Percentiles rank a stretch among this genome's conserved stretches.
These are phyloP conservation scores for Psophocarpus tetragonolobus DNA, from an alignment of 306 rosid genomes.

Conservation along the genomic window DNA sequence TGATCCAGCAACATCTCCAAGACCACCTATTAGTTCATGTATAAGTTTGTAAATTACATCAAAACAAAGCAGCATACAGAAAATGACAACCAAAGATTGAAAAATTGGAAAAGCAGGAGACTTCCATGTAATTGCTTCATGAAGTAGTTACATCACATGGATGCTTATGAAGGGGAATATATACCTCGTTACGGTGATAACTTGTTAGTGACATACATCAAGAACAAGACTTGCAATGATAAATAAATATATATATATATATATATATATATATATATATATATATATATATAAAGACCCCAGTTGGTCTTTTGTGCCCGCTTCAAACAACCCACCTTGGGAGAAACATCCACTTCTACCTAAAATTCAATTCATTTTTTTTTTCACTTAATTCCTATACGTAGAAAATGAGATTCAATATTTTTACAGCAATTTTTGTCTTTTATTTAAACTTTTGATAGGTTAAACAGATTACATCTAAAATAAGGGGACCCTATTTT, in stretches of 20 bases:
- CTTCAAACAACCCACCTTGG: too few relatives aligned
- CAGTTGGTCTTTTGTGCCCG: too few relatives aligned
- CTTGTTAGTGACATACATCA: neutral
- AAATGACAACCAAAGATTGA: slow-evolving; percentile 4
- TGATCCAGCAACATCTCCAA: slow-evolving; percentile 97
- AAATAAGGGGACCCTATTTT: neutral
- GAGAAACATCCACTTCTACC: too few relatives aligned
- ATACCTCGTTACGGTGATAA: neutral
- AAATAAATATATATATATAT: too few relatives aligned
- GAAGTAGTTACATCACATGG: slow-evolving; percentile 13
- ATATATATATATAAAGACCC: too few relatives aligned
- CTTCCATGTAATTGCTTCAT: neutral
- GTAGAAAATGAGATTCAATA: too few relatives aligned
- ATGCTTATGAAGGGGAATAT: neutral
- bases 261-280: too few relatives aligned
- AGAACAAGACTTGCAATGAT: slow-evolving; percentile 12
- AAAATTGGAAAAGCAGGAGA: neutral
- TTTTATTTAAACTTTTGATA: neutral
- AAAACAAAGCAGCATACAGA: slow-evolving; percentile 6
- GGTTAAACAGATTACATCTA: neutral
- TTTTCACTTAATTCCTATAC: too few relatives aligned
- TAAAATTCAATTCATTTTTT: too few relatives aligned
- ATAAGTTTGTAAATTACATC: slow-evolving; percentile 30
- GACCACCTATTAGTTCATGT: slow-evolving; percentile 74
- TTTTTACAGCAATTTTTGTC: too few relatives aligned